Base-by-base conservation (phyloP, 139 green algal species). In the Chlorella sp. region DNA sequence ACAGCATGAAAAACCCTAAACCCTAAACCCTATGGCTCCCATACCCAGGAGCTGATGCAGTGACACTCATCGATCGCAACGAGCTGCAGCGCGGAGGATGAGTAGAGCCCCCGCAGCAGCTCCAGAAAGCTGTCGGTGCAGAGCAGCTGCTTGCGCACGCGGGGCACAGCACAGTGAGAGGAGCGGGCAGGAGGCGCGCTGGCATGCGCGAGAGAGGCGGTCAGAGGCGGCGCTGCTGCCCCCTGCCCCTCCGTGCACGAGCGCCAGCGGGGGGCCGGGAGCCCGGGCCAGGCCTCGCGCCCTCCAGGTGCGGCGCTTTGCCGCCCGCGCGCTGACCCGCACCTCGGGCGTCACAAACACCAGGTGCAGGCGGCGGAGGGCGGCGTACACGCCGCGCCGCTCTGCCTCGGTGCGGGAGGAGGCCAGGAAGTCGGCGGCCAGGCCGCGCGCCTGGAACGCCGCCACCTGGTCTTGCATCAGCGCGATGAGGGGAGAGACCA, bases 401-500 rank as follows among this genome's bases (percentile, higher is more conserved):
- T 78, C 59, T 9, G 60, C 60, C 45, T 62, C 46, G 8, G n/a
- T 63, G 5, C 48, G 61, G 1, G 45, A 65, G 25, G 40, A 62
- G 14, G 72, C 71, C 12, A 78, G 45, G 46, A 38, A 71, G 36
- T 71, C 45, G 45, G 72, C 72, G 2, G 36, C 45, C 48, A 78
- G 60, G 36, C 72, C 60, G 5, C 53, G 36, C 14, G 27, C 53
- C 2, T 25, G 71, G 58, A 69, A 41, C 42, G 29, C 87, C 85
- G 71, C 67, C 5, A 91, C 83, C 84, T 90, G 78, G 27, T 98
- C 95, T 40, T 98, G 90, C 83, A 98, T 97, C 41, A 98, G 88
- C 0, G 94, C 94, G 23, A 98, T 85, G 36, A 98, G 88, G 5
- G 95, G 95, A 15, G 90, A 96, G 19, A 98, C 88, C 29, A 98